Base-by-base conservation (phyloP, 768 basidiomycete species). In the Termitomyces sp. region DNA sequence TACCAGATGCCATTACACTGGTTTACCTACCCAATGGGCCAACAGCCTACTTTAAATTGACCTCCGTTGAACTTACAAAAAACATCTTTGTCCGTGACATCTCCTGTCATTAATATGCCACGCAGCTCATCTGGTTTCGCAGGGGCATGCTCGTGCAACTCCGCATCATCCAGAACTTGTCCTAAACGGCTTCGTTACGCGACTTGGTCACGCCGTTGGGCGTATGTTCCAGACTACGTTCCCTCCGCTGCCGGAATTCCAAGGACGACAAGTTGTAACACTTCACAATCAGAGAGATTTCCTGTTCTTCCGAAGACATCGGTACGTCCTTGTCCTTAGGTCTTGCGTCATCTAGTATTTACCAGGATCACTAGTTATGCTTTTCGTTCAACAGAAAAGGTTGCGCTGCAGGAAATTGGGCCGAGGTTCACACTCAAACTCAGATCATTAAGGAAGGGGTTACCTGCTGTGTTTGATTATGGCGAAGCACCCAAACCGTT, bases 221-320 rank as follows among this genome's bases (percentile, higher is more conserved):
- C 83, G 94, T 26, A 88, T 99, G 80, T 96, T 98, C 74, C 96
- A 97, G 65, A 94, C 94, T 1, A 81, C 94, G 22, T 98, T 98
- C 75, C 97, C 97, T 18, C 94, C 92, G 7, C 76, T 96, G 61
- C 94, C 94, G 0, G 92, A 97, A 69, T 98, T 97, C 67, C 88
- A 94, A 72, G 97, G 97, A 34, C 77, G 97, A 31, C 97, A 99
- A 71, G 95, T 98, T 10, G 95, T 98, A 13, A 97, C 96, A 3
- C 77, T 98, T 20, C 97, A 98, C 68, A 98, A 98, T 67, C 94
- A 97, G 69, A 84, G 97, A 47, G 97, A 99, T 74, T 99, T 98
- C 73, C 74, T 99, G 57, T 99, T 99, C 76, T 96, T 99, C 77
- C 78, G 97, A 61, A 79, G 97, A 57, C 97, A 98, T 77, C 83